Evolutionary conservation across 768 basidiomycete species (phyloP).

Genomic region (Suillus brevipes): DNA sequence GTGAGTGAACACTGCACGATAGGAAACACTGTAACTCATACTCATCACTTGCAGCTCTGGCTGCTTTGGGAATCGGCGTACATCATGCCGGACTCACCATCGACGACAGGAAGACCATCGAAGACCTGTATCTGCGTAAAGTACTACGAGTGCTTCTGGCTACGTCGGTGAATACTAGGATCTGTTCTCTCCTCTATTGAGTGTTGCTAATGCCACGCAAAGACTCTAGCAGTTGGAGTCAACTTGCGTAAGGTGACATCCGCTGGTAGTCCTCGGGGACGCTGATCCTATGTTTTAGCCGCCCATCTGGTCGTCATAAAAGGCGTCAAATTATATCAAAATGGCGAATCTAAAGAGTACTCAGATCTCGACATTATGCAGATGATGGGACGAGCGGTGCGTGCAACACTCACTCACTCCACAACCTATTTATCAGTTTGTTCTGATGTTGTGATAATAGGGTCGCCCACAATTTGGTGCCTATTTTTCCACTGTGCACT

Average conservation of each 20-base stretch:
- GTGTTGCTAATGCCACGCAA: conserved; percentile 10
- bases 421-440: background rate
- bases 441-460: conserved; percentile 33
- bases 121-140: conserved; percentile 70
- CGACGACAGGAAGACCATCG: conserved; percentile 72
- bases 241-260: conserved; percentile 71
- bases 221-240: conserved; percentile 96
- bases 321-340: conserved; percentile 81
- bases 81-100: conserved; percentile 87
- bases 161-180: conserved; percentile 65
- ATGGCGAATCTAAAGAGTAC: conserved; percentile 72
- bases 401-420: conserved; percentile 18
- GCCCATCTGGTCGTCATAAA: conserved; percentile 94
- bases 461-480: conserved; percentile 90
- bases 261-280: conserved; percentile 2
- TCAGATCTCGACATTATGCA: conserved; percentile 92
- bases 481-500: conserved; percentile 6
- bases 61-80: conserved; percentile 75
- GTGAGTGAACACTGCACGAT: conserved; percentile 36
- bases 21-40: background rate
- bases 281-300: conserved; percentile 43
- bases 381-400: conserved; percentile 92
- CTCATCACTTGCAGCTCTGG: conserved; percentile 48
- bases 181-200: background rate
- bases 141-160: conserved; percentile 68